Conservation (phyloP, 805 yeast genomes). For the Candida ascalaphidarum region DNA sequence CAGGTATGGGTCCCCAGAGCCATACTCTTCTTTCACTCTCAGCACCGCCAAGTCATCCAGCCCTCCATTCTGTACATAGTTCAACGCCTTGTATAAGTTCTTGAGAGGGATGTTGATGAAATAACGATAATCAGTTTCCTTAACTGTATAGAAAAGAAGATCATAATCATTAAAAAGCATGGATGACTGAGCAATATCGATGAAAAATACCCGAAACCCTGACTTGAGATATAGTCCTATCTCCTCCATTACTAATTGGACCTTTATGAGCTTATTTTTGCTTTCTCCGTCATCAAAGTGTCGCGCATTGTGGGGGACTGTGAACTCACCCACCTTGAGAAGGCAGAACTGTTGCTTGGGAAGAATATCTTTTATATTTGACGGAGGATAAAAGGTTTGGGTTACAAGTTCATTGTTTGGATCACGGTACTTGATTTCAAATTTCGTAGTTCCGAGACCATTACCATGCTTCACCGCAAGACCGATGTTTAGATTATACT, state of each 20-base stretch:
- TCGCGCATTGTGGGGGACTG: slow-evolving; percentile 12
- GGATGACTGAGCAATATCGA: slow-evolving; percentile 36
- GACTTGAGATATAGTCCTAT: slow-evolving; percentile 45
- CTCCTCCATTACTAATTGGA: slow-evolving; percentile 46
- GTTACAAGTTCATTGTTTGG: slow-evolving; percentile 15
- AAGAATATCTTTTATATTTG: slow-evolving; percentile 48
- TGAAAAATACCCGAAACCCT: slow-evolving; percentile 38
- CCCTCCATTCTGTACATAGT: slow-evolving; percentile 24
- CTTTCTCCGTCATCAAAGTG: not conserved
- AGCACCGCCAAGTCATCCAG: slow-evolving; percentile 5
- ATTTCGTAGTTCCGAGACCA: slow-evolving; percentile 53
- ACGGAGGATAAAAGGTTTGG: slow-evolving; percentile 46
- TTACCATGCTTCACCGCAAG: slow-evolving; percentile 43
- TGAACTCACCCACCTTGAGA: slow-evolving; percentile 43
- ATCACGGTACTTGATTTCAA: slow-evolving; percentile 31
- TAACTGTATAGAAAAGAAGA: slow-evolving; percentile 31
- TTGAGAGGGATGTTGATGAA: slow-evolving; percentile 39
- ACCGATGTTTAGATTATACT: slow-evolving; percentile 44
- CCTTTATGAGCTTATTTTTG: slow-evolving; percentile 18
- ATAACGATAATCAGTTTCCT: slow-evolving; percentile 31
- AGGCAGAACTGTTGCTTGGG: slow-evolving; percentile 44
- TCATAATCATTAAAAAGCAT: slow-evolving; percentile 33
- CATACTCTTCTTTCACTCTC: slow-evolving; percentile 4
- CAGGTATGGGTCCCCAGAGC: slow-evolving; percentile 8
- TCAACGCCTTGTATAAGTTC: slow-evolving; percentile 38